Base-by-base conservation (phyloP, 805 yeast species). In the Candida golubevii region DNA sequence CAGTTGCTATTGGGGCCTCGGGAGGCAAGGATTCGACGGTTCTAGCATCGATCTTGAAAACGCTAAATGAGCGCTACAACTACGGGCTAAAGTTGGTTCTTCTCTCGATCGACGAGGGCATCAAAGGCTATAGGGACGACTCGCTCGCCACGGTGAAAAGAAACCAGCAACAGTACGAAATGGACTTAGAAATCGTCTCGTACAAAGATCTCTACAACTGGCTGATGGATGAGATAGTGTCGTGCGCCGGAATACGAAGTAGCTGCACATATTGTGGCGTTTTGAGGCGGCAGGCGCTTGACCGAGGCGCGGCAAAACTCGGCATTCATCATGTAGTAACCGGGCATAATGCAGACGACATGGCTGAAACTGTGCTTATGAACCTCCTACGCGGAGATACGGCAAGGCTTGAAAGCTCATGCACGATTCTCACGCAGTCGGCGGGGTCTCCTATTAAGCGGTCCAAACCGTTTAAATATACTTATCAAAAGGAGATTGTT, bases 21-120 rank as follows among this genome's bases (percentile, higher is more conserved):
- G 99, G 99, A 26, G 99, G 99, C 42, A 93, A 93, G 58, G 99
- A 93, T 62, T 88, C 97, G 5, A 93, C 99, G 0, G 99, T 93
- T 1, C 67, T 93, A 28, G 99, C 98, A 0, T 80, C 90, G 37
- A 79, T 93, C 2, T 65, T 93, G 63, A 93, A 89, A 58, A 78
- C 91, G 0, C 69, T 93, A 49, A 93, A 93, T 60, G 97, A 89
- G 58, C 71, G 97, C 45, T 80, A 93, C 65, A 68, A 86, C 57
- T 93, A 93, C 62, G 96, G 96, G 0, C 75, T 93, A n/a, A 74
- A 87, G 13, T 77, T 93, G 43, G 88, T 86, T 3, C 70, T 93
- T 28, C 71, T 93, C 37, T 84, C 95, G 54, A 83, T 93, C 27
- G 99, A 93, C 64, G 99, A 93, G 65, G 99, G 99, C 13, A 93